Evolutionary conservation across 2,329 filamentous ascomycete species (phyloP), one percentile per base, ranked within the genome.

Genomic region (Diaporthe longicolla): DNA sequence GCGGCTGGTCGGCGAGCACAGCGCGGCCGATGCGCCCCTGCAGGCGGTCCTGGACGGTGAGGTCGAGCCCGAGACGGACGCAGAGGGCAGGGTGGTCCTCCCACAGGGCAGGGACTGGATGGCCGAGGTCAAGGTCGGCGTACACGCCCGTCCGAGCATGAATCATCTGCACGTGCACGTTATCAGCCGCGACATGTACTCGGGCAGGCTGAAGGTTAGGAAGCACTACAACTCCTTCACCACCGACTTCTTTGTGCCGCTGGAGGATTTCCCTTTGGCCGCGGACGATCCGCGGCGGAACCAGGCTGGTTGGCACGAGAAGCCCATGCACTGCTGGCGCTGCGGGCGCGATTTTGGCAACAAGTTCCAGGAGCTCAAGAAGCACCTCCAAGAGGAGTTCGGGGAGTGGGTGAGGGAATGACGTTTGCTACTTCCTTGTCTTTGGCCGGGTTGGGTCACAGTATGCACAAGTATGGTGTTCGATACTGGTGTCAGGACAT

Each of bases 151-250:
- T 77, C 97, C 97, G 4, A 95, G 93, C 72, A 98, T 99, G 97
- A 92, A 90, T 76, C 95, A 98, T 82, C 81, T 98, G 71, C 97
- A 99, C 83, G 87, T 98, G 5, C 97, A 99, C 82, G 91, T 98
- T 40, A 84, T 98, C 73, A 94, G 93, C 52, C 87, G 90, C 24
- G 97, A 99, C 81, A 93, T 94, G 87, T 88, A 91, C 78, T 95
- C 93, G 50, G 88, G 89, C 15, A 88, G 88, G 59, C 77, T 98
- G 82, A 94, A 92, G 84, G 92, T 96, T 80, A 88, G 91, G 76
- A 96, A 95, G 82, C 97, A 98, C 84, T 98, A 98, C 84, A 94
- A 97, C 80, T 97, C 93, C 76, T 98, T 98, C 83, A 91, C 90
- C 43, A 97, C 95, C 70, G 89, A 90, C 4, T 99, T 98, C 81